These are phyloP conservation scores for Leccinum olivaceopallidum DNA, from an alignment of 768 basidiomycete species.

Conservation along the genomic window DNA sequence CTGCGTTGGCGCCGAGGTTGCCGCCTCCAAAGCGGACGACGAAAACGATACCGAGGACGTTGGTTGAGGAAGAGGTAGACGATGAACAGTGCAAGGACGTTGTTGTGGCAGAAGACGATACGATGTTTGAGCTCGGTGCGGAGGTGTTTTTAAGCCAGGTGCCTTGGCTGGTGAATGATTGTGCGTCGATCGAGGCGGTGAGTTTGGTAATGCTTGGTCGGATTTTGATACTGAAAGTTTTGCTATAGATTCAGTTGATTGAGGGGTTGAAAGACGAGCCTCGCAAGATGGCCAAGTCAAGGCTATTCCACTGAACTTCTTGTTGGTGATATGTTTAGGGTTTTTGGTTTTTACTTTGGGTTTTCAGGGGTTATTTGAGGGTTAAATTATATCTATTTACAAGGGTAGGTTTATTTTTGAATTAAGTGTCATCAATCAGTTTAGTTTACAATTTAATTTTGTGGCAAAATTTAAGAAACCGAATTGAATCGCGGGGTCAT, in stretches of 20 bases:
- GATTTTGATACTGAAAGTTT: too few relatives aligned
- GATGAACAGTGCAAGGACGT: too few relatives aligned
- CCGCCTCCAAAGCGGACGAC: not conserved
- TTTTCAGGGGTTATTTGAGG: not conserved
- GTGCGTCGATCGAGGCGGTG: not conserved
- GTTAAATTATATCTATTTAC: not conserved
- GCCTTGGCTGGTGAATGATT: not conserved
- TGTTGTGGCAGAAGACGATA: constrained; percentile 1
- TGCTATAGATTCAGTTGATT: not conserved
- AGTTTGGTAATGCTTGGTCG: not conserved
- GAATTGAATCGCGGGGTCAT: not conserved
- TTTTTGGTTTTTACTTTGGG: not conserved
- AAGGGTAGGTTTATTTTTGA: not conserved
- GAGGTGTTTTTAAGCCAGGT: constrained; percentile 10
- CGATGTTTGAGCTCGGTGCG: constrained; percentile 13
- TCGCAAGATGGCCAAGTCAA: not conserved
- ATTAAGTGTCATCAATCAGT: not conserved
- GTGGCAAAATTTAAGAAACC: not conserved
- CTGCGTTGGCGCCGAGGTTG: not conserved
- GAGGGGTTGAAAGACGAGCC: not conserved
- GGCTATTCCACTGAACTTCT: not conserved
- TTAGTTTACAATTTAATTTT: too few relatives aligned
- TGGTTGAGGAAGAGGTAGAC: not conserved
- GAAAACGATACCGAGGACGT: not conserved
- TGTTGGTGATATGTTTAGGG: too few relatives aligned